Evolutionary conservation across 805 yeast species (phyloP).

Genomic region (Metschnikowia baotianmanensis): DNA sequence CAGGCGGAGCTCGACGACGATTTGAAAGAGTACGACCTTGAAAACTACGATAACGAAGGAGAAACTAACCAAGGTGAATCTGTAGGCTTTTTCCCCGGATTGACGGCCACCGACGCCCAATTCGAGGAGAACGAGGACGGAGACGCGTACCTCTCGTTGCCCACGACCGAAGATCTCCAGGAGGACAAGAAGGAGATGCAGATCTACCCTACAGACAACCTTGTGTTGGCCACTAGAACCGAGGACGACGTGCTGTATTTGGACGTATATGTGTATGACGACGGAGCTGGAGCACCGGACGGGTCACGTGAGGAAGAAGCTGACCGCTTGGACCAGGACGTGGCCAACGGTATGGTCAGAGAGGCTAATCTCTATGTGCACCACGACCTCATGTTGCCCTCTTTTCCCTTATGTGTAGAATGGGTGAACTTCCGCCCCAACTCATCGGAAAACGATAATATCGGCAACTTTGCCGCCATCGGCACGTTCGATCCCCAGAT

Average conservation of each 20-base stretch:
- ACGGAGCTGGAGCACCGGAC: constrained; percentile 80
- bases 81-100: constrained; percentile 69
- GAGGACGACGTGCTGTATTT: constrained; percentile 92
- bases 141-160: constrained; percentile 60
- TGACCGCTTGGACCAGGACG: constrained; percentile 69
- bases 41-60: constrained; percentile 67
- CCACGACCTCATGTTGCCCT: constrained; percentile 95
- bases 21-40: constrained; percentile 82
- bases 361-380: constrained; percentile 84
- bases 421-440: constrained; percentile 81
- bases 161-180: constrained; percentile 57
- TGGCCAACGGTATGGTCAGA: constrained; percentile 67
- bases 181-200: constrained; percentile 85
- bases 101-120: constrained; percentile 55
- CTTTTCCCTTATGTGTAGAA: constrained; percentile 95
- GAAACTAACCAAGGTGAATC: constrained; percentile 54
- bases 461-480: constrained; percentile 91
- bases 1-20: constrained; percentile 76
- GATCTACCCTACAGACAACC: constrained; percentile 84
- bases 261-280: constrained; percentile 93
- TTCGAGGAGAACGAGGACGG: constrained; percentile 44
- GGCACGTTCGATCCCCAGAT: constrained; percentile 98
- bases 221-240: constrained; percentile 88
- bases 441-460: constrained; percentile 32
- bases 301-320: constrained; percentile 65